Evolutionary conservation across 768 basidiomycete genomes (phyloP), one percentile per base, ranked within the genome.

Genomic region (Hypholoma sublateritium): DNA sequence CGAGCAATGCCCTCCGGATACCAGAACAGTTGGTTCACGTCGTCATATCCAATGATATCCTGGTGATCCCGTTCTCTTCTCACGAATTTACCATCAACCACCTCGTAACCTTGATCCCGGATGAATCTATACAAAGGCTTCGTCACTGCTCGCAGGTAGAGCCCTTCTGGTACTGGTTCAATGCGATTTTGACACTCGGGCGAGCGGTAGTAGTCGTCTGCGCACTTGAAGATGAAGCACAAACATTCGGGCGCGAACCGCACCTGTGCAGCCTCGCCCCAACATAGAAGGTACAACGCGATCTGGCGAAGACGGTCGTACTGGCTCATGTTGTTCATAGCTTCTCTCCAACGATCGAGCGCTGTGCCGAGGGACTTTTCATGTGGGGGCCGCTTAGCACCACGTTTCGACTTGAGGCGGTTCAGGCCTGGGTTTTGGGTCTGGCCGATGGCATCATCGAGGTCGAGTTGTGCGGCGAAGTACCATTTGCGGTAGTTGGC

Each of bases 401-500:
- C 71, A 28, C 81, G 77, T 57, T 87, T 85, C 3, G 91, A 91
- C 57, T 85, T 83, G n/a, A 96, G 81, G 9, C 93, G 88, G 48
- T 83, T 84, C 4, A 97, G 77, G 55, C 95, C 95, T 0, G 94
- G 93, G 70, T 97, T 98, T 68, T 97, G 93, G 5, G 83, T 82
- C 58, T 90, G 85, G 25, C 96, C 97, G 52, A 98, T 88, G 47
- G 95, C 96, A 64, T 99, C 97, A 71, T 99, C 97, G 42, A 98
- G 88, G 71, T 98, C 96, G 58, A 99, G 86, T 72, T 99, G 97
- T 17, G 96, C 95, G 25, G 96, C 97, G 72, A 98, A 99, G 77
- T 99, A 99, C 97, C 97, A 98, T 76, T 98, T 98, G 59, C 97
- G 91, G 76, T 98, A 98, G 77, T 98, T 98, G 49, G 97, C 93